Evolutionary conservation across 73 alveolate species (phyloP).

Genomic region (Paramecium pentaurelia): DNA sequence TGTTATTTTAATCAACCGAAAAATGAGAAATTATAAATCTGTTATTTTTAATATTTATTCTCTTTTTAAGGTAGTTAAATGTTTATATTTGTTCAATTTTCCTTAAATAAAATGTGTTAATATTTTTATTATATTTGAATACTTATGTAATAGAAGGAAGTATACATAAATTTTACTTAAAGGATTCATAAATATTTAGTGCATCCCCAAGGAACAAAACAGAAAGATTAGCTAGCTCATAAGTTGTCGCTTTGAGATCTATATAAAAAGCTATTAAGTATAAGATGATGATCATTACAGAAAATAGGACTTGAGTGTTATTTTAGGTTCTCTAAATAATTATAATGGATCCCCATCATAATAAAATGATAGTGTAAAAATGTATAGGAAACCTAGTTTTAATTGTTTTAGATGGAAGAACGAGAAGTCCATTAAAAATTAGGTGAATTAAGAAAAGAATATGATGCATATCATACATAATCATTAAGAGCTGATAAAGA

Average conservation of each 20-base stretch:
- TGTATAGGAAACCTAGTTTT: neutral
- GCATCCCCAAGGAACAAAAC: neutral
- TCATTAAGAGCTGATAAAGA: slow-evolving; percentile 37
- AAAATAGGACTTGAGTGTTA: slow-evolving; percentile 17
- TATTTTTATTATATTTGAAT: neutral
- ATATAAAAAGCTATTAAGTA: slow-evolving; percentile 56
- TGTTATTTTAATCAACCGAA: neutral
- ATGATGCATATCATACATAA: slow-evolving; percentile 3
- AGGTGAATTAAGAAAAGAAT: slow-evolving; percentile 47
- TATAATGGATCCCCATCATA: neutral
- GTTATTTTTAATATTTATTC: neutral
- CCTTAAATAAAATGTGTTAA: neutral
- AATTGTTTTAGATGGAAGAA: slow-evolving; percentile 4
- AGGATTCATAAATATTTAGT: neutral
- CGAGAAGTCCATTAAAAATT: slow-evolving; percentile 46
- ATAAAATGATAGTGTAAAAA: slow-evolving; percentile 33
- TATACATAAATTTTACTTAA: neutral
- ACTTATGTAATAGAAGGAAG: neutral
- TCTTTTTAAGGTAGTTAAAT: neutral
- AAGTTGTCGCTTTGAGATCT: slow-evolving; percentile 43
- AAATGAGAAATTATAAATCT: neutral
- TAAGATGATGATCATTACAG: neutral
- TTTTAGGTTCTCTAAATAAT: slow-evolving; percentile 42
- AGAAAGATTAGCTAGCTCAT: neutral
- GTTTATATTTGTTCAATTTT: neutral